phyloP scores from a whole-genome alignment of 202 grass and related monocot genomes.

The Panicum hallii region DNA sequence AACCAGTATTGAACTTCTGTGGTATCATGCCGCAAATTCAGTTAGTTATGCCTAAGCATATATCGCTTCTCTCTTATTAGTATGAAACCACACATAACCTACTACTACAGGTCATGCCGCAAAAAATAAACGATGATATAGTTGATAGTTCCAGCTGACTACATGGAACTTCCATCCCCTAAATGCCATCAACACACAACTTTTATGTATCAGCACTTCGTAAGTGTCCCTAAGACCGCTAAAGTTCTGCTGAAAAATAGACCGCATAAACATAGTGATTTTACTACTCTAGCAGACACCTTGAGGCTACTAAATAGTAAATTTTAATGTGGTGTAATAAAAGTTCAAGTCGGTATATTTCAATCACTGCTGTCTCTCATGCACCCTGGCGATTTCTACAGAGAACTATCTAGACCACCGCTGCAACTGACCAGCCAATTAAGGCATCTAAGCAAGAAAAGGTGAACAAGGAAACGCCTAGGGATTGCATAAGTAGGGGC shows the following conservation, averaged over 20 bases:
- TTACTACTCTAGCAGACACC: background rate
- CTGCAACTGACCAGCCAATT: background rate
- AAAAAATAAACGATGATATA: background rate
- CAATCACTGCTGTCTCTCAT: too few species aligned
- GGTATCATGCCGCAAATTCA: constrained; percentile 4
- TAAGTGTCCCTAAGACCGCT: background rate
- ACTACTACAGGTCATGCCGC: background rate
- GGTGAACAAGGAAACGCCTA: background rate
- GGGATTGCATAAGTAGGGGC: background rate
- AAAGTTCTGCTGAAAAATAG: background rate
- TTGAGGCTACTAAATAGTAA: background rate
- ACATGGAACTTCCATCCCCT: background rate
- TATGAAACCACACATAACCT: background rate
- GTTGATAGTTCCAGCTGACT: background rate
- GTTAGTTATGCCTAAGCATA: background rate
- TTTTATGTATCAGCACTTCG: background rate
- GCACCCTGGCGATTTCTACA: background rate
- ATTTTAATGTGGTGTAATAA: background rate
- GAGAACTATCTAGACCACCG: background rate
- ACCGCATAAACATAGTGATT: background rate
- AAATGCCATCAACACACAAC: background rate
- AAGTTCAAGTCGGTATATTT: background rate
- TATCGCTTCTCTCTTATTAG: background rate
- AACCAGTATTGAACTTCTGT: background rate
- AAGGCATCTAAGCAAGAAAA: background rate